phyloP scores from a whole-genome alignment of 345 rosid genomes.

The Leavenworthia alabamica region DNA sequence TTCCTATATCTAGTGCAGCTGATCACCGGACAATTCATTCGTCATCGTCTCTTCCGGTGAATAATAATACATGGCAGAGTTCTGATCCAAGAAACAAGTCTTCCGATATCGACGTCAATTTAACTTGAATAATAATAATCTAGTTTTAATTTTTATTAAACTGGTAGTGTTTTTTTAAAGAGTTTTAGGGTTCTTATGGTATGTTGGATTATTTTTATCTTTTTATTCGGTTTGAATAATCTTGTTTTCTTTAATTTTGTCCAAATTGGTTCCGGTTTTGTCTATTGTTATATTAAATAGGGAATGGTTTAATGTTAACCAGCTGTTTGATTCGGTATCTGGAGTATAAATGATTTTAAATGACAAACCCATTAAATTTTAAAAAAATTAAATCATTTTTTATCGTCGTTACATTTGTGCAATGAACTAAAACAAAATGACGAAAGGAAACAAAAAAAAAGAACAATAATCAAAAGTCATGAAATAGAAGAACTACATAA shows the following conservation, averaged over 20 bases:
- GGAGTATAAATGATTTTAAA: background rate
- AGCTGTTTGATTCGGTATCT: background rate
- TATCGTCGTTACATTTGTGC: background rate
- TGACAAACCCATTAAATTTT: background rate
- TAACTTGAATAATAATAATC: conserved; percentile 17
- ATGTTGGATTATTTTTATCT: conserved; percentile 5
- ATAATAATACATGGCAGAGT: conserved; percentile 22
- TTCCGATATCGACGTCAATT: conserved; percentile 18
- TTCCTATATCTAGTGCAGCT: conserved; percentile 31
- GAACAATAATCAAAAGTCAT: background rate
- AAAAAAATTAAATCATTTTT: background rate
- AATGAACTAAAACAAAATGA: background rate
- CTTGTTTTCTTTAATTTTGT: background rate
- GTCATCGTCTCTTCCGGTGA: conserved; percentile 9
- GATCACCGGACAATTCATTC: conserved; percentile 18
- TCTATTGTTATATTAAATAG: background rate
- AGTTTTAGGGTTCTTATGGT: conserved; percentile 13
- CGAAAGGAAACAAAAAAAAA: background rate
- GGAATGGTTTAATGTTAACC: background rate
- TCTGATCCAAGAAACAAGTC: conserved; percentile 25
- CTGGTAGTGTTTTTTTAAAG: conserved; percentile 7
- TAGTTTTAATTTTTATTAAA: too few relatives aligned
- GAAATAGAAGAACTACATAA: background rate
- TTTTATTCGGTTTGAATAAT: conserved; percentile 8
- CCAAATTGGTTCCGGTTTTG: background rate